Percentiles rank a stretch among this genome's conserved stretches.
phyloP scores from a whole-genome alignment of 1,284 basidiomycete species.

The Austroboletus niveus region DNA sequence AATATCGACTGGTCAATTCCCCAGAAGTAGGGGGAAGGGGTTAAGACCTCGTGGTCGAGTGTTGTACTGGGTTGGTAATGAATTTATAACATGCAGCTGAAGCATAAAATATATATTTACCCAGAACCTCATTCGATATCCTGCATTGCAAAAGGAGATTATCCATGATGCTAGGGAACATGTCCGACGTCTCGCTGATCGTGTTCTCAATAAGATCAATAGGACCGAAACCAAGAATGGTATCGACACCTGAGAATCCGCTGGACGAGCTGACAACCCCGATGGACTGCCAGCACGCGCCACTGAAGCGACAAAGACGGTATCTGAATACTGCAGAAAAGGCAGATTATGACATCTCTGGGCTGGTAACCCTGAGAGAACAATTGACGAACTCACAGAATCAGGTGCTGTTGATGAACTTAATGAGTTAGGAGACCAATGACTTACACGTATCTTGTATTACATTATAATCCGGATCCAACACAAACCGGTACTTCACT shows the following conservation, averaged over 20 bases:
- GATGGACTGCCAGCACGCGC: conserved; percentile 44
- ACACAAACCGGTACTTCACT: too few species aligned
- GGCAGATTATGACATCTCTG: too few species aligned
- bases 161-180: conserved; percentile 43
- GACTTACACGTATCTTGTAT: too few species aligned
- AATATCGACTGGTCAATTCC: conserved; percentile 51
- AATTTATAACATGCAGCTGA: conserved; percentile 24
- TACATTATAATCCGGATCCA: too few species aligned
- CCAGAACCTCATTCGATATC: conserved; percentile 44
- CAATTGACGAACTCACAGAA: too few species aligned
- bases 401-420: too few species aligned
- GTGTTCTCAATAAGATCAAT: conserved; percentile 45
- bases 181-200: conserved; percentile 9
- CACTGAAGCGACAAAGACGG: conserved; percentile 34
- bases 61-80: conserved; percentile 35
- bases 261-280: conserved; percentile 38
- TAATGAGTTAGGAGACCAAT: too few species aligned
- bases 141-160: conserved; percentile 41
- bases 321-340: too few species aligned
- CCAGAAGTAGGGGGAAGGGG: conserved; percentile 50
- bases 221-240: conserved; percentile 40
- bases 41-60: conserved; percentile 50
- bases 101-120: conserved; percentile 46
- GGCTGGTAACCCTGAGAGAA: too few species aligned
- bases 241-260: neutral